A percentile compares a stretch with the other conserved stretches of the same genome.
phyloP scores from a whole-genome alignment of 1,284 basidiomycete species.

The Psilocybe mexicana region DNA sequence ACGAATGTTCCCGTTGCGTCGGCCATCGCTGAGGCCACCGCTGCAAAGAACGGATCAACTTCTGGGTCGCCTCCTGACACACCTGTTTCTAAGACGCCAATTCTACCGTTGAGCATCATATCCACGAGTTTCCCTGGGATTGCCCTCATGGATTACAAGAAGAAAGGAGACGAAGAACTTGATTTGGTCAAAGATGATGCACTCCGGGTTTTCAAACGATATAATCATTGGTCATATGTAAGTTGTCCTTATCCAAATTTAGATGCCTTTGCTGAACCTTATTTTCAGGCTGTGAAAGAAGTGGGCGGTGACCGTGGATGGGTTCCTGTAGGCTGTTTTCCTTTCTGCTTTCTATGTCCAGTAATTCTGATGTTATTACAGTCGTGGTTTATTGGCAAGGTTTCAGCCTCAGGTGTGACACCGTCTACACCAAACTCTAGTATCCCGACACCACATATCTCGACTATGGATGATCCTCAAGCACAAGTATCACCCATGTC shows the following conservation, averaged over 20 bases:
- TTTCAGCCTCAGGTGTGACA: slow-evolving; percentile 48
- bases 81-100: slow-evolving; percentile 65
- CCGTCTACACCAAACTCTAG: slow-evolving; percentile 62
- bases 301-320: slow-evolving; percentile 87
- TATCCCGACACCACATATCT: slow-evolving; percentile 30
- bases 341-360: background rate
- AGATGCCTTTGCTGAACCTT: slow-evolving; percentile 9
- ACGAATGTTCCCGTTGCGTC: slow-evolving; percentile 79
- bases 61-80: slow-evolving; percentile 42
- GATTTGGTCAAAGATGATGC: slow-evolving; percentile 84
- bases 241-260: slow-evolving; percentile 28
- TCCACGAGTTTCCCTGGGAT: slow-evolving; percentile 93
- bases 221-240: slow-evolving; percentile 96
- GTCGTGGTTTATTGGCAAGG: slow-evolving; percentile 81
- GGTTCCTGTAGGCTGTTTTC: slow-evolving; percentile 67
- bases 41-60: slow-evolving; percentile 48
- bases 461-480: slow-evolving; percentile 42
- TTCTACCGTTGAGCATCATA: slow-evolving; percentile 85
- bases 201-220: slow-evolving; percentile 93
- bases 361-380: slow-evolving; percentile 23
- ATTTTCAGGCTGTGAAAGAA: slow-evolving; percentile 78
- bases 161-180: slow-evolving; percentile 88
- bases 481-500: slow-evolving; percentile 73
- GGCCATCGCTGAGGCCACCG: slow-evolving; percentile 76
- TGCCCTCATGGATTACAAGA: slow-evolving; percentile 93